Percentiles rank a stretch among this genome's conserved stretches.
phyloP scores from a whole-genome alignment of 805 yeast species.

The Spathaspora gorwiae region DNA sequence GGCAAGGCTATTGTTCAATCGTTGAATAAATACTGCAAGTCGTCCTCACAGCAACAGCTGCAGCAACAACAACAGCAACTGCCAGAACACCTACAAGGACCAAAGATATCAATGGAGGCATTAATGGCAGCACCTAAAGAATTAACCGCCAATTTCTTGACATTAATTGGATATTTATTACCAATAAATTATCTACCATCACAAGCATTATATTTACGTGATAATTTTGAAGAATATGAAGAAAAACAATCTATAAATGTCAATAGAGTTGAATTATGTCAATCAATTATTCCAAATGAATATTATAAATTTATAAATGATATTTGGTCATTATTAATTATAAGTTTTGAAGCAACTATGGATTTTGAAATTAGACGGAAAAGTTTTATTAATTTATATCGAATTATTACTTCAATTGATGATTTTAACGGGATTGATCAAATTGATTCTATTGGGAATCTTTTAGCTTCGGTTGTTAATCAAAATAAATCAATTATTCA shows the following conservation, averaged over 20 bases:
- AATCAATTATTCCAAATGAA: slow-evolving; percentile 15
- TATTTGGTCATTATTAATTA: slow-evolving; percentile 51
- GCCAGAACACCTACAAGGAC: neutral
- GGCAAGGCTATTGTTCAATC: slow-evolving; percentile 46
- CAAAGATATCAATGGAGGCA: slow-evolving; percentile 52
- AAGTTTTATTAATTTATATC: slow-evolving; percentile 48
- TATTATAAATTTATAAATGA: slow-evolving; percentile 39
- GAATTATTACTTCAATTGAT: slow-evolving; percentile 41
- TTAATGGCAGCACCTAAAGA: slow-evolving; percentile 71
- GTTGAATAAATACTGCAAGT: slow-evolving; percentile 47
- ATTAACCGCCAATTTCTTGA: slow-evolving; percentile 50
- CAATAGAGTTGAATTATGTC: slow-evolving; percentile 27
- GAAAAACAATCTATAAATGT: slow-evolving; percentile 24
- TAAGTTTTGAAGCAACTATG: slow-evolving; percentile 68
- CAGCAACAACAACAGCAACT: too few species aligned
- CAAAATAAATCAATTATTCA: slow-evolving; percentile 21
- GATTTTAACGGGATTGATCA: slow-evolving; percentile 25
- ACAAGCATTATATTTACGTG: slow-evolving; percentile 27
- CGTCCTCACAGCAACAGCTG: neutral
- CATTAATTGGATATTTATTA: slow-evolving; percentile 51
- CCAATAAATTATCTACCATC: slow-evolving; percentile 42
- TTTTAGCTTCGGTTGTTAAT: slow-evolving; percentile 59
- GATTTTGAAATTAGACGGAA: slow-evolving; percentile 60
- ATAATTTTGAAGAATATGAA: slow-evolving; percentile 15
- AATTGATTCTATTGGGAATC: slow-evolving; percentile 36